Base-by-base conservation (phyloP, 2,329 filamentous ascomycete genomes). In the Rhinocladiella similis region DNA sequence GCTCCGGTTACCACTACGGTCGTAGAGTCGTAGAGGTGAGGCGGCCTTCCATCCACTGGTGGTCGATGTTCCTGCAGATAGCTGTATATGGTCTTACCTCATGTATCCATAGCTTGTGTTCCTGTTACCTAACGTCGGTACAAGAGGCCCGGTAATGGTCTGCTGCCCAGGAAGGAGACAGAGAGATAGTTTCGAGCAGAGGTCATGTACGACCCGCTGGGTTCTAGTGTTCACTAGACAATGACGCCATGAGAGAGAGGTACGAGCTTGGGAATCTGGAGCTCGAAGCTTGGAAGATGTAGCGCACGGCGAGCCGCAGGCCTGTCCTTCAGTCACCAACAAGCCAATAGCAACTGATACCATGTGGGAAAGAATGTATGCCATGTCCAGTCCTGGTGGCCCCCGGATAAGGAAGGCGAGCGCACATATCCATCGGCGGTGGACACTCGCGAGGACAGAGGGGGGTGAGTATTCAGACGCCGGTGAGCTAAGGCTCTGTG, bases 41-140 rank as follows among this genome's bases (percentile, higher is more conserved):
- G 38, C 14, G 38, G 38, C 18, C 38, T 16, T 18, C 38, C 14
- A 18, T 41, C 38, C 38, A 41, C 3, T 41, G 38, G 16, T 18
- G n/a, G 38, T 41, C 16, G 45, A 59, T 41, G 6, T 57, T 53
- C 54, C 49, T 53, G 56, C 56, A 58, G 56, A 58, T 50, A 51
- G 35, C 12, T 41, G 12, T 20, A 10, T 14, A 22, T 7, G 33
- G 33, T 46, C 20, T 46, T n/a, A 27, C 14, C 43, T 25, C 25
- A 45, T n/a, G 18, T 10, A 46, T 46, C 16, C 25, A 20, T 50
- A 41, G 33, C 42, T 16, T 54, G 54, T 4, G 42, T 55, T 59
- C 52, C 41, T 57, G 33, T 61, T 61, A 57, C 54, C 58, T 58
- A 58, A 46, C 22, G 9, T 16, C n/a, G 19, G 16, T 14, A 36